Evolutionary conservation across 768 basidiomycete genomes (phyloP).

Genomic region (Trametes maxima): DNA sequence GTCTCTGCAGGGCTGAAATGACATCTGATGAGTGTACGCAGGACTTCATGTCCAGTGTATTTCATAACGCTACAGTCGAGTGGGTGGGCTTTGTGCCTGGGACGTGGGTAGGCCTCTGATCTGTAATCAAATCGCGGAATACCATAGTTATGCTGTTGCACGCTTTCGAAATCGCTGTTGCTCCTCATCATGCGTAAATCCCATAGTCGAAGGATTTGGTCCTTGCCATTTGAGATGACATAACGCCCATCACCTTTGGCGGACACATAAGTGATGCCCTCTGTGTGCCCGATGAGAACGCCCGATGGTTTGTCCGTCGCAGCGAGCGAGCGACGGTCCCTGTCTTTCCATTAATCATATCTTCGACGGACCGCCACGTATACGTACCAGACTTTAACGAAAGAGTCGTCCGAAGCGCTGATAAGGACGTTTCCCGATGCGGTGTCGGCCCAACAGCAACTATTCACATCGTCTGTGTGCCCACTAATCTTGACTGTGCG

Average conservation of each 20-base stretch:
- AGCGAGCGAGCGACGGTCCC: constrained; percentile 55
- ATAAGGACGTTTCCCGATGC: constrained; percentile 92
- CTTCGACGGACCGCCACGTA: not conserved
- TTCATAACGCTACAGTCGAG: constrained; percentile 94
- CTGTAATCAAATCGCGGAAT: constrained; percentile 78
- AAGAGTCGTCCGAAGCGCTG: constrained; percentile 93
- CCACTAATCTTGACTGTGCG: constrained; percentile 86
- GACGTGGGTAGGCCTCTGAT: constrained; percentile 66
- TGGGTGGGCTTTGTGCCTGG: constrained; percentile 68
- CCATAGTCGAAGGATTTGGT: constrained; percentile 90
- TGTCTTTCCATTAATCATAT: constrained; percentile 22
- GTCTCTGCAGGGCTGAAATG: constrained; percentile 94
- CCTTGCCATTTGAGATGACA: constrained; percentile 94
- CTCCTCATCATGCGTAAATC: constrained; percentile 92
- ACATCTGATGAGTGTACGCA: constrained; percentile 92
- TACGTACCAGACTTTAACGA: constrained; percentile 90
- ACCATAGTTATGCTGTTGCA: constrained; percentile 54
- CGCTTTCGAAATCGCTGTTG: constrained; percentile 64
- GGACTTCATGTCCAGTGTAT: constrained; percentile 87
- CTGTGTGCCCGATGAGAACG: constrained; percentile 92
- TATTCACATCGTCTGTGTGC: constrained; percentile 91
- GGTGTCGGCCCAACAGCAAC: constrained; percentile 94
- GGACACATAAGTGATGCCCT: constrained; percentile 92
- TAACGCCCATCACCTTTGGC: constrained; percentile 97
- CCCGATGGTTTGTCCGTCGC: constrained; percentile 78